A percentile compares a stretch with the other conserved stretches of the same genome.
Conservation (phyloP, 176 grass and related monocot genomes). For the Puccinellia tenuiflora region DNA sequence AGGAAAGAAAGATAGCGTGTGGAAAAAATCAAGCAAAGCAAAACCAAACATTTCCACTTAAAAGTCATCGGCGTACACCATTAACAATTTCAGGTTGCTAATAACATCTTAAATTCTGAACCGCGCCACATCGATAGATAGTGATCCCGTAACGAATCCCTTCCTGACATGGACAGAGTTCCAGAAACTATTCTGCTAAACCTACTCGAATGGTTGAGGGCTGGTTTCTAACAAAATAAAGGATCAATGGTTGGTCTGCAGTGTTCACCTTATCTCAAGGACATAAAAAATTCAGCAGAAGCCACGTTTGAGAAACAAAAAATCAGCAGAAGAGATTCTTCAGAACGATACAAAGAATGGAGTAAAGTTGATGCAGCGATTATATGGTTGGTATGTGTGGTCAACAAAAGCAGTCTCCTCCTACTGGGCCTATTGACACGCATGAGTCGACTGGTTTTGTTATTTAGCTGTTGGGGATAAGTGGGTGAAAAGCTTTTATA, state of each 20-base stretch:
- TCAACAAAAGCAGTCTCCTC: not conserved
- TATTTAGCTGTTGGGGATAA: not conserved
- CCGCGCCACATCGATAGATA: not conserved
- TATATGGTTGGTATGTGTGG: not conserved
- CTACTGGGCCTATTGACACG: not conserved
- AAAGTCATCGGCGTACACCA: not conserved
- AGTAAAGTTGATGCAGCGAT: not conserved
- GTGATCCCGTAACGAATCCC: not conserved
- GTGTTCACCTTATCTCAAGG: not conserved
- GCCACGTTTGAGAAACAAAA: no score
- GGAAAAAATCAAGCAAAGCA: not conserved
- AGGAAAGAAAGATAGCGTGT: not conserved
- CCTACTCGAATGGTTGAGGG: not conserved
- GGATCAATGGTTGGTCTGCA: not conserved
- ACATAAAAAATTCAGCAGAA: not conserved
- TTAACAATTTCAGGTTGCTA: not conserved
- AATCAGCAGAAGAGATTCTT: not conserved
- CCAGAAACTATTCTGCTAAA: not conserved
- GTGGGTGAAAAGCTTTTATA: not conserved
- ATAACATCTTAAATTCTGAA: not conserved
- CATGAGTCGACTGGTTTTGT: not conserved
- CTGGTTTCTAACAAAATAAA: not conserved
- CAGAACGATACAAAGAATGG: not conserved
- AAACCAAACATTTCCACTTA: not conserved
- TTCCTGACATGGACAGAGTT: slow-evolving; percentile 13